Evolutionary conservation across 257 asterid species (phyloP).

Genomic region (Voacanga thouarsii): DNA sequence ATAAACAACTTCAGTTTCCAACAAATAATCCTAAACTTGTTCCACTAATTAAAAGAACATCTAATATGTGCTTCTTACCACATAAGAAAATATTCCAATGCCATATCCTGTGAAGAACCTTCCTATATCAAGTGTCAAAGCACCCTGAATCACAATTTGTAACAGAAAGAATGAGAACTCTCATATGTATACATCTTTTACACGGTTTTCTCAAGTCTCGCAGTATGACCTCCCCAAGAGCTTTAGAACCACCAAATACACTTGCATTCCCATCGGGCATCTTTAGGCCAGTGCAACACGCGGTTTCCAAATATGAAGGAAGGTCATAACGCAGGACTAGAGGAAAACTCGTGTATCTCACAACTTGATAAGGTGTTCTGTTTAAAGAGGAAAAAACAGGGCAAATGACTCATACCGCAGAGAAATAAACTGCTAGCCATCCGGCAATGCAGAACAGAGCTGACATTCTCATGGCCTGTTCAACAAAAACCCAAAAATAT

Average conservation of each 20-base stretch:
- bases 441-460: constrained; percentile 64
- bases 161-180: not conserved
- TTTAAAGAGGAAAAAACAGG: not conserved
- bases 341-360: not conserved
- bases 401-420: constrained; percentile 36
- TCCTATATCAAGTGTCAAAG: constrained; percentile 59
- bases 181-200: not conserved
- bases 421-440: constrained; percentile 67
- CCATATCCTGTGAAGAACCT: constrained; percentile 86
- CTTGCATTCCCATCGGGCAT: not conserved
- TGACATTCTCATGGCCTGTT: constrained; percentile 77
- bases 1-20: not conserved
- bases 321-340: not conserved
- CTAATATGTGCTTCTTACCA: constrained; percentile 35
- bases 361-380: too few relatives aligned
- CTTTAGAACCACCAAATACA: not conserved
- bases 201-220: not conserved
- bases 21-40: not conserved
- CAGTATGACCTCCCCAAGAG: not conserved
- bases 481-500: not conserved
- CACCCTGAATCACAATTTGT: constrained; percentile 39
- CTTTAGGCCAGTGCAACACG: not conserved
- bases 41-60: not conserved
- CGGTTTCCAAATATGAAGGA: not conserved
- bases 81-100: constrained; percentile 77